Evolutionary conservation across 441 rosid species (phyloP).

Genomic region (Capsella rubella): DNA sequence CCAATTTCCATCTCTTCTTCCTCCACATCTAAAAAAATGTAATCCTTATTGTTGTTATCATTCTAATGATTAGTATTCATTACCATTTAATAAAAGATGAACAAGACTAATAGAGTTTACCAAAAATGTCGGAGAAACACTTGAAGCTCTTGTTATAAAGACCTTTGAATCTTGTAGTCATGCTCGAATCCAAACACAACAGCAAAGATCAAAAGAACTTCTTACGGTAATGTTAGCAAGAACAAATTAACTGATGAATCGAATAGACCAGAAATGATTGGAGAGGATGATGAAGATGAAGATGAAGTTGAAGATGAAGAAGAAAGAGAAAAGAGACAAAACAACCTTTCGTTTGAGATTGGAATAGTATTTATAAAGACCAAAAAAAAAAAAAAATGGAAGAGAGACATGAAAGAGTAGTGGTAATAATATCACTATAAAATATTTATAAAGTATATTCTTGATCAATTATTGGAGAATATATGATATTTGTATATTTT

Average conservation of each 20-base stretch:
- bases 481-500: constrained; percentile 22
- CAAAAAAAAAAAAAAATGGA: constrained; percentile 17
- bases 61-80: neutral
- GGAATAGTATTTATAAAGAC: constrained; percentile 37
- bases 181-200: constrained; percentile 33
- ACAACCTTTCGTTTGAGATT: constrained; percentile 36
- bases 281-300: constrained; percentile 10
- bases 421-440: constrained; percentile 26
- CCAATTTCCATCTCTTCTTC: constrained; percentile 75
- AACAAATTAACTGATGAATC: neutral
- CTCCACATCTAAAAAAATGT: constrained; percentile 44
- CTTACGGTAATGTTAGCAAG: neutral
- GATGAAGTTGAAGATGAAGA: constrained; percentile 1
- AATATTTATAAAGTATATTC: constrained; percentile 24
- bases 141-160: constrained; percentile 83
- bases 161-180: constrained; percentile 87
- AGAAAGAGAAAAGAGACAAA: constrained; percentile 38
- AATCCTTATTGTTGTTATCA: constrained; percentile 14
- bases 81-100: neutral
- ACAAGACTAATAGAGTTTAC: constrained; percentile 45
- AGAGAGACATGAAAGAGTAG: constrained; percentile 45
- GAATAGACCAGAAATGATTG: constrained; percentile 7
- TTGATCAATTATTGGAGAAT: constrained; percentile 31
- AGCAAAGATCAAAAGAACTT: constrained; percentile 7
- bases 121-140: constrained; percentile 79